These are phyloP conservation scores for Nicotiana noctiflora DNA, from an alignment of 257 asterid genomes.

Conservation along the genomic window DNA sequence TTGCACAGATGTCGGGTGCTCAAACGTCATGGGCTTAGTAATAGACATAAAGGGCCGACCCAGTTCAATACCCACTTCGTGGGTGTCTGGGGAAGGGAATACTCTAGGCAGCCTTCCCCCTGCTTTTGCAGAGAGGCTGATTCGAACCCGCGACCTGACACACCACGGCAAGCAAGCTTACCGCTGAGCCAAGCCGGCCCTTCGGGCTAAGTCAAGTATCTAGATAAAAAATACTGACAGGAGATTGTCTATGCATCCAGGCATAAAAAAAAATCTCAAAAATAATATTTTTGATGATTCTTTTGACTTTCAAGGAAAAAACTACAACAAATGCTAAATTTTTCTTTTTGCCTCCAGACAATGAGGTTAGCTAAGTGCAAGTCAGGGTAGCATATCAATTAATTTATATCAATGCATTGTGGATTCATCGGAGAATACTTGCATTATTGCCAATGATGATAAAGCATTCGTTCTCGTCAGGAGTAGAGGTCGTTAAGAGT, in stretches of 20 bases:
- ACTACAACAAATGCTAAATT: background rate
- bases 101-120: too few species aligned
- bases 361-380: background rate
- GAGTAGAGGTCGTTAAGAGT: background rate
- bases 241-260: background rate
- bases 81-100: too few species aligned
- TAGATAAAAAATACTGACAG: background rate
- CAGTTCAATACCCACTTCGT: too few species aligned
- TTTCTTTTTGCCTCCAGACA: background rate
- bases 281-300: background rate
- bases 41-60: too few species aligned
- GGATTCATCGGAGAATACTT: background rate
- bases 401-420: background rate
- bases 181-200: too few species aligned
- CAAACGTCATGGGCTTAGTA: background rate
- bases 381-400: background rate
- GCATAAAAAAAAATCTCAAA: background rate
- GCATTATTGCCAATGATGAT: background rate
- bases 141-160: too few species aligned
- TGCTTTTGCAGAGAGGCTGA: too few species aligned
- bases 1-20: background rate
- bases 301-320: background rate
- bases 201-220: background rate
- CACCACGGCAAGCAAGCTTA: too few species aligned
- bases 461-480: background rate